Percentiles rank a stretch among this genome's conserved stretches.
Evolutionary conservation across 768 basidiomycete genomes (phyloP).

Genomic region (Russula abietina): DNA sequence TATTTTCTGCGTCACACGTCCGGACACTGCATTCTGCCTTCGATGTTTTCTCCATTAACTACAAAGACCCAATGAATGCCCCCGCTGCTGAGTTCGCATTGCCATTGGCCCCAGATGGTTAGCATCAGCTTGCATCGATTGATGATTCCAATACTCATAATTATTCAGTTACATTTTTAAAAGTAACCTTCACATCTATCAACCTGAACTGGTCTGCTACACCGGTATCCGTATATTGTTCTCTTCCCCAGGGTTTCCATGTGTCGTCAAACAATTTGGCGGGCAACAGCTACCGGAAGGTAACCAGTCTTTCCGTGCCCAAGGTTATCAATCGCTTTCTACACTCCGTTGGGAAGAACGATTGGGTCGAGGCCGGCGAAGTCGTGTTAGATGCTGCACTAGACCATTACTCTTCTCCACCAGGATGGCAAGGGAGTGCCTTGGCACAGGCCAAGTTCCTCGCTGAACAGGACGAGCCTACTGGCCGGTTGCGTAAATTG

Average conservation of each 20-base stretch:
- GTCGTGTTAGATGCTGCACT: slow-evolving; percentile 48
- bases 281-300: slow-evolving; percentile 57
- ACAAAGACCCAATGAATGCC: slow-evolving; percentile 69
- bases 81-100: slow-evolving; percentile 65
- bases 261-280: slow-evolving; percentile 73
- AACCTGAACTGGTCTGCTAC: slow-evolving; percentile 53
- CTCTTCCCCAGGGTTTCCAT: slow-evolving; percentile 52
- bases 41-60: slow-evolving; percentile 61
- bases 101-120: slow-evolving; percentile 72
- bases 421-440: slow-evolving; percentile 47
- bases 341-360: slow-evolving; percentile 35
- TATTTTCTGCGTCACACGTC: slow-evolving; percentile 50
- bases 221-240: slow-evolving; percentile 48
- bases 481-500: slow-evolving; percentile 55
- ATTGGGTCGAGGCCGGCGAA: slow-evolving; percentile 66
- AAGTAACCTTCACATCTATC: slow-evolving; percentile 49
- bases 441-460: slow-evolving; percentile 60
- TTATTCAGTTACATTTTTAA: slow-evolving; percentile 74
- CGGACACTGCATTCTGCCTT: slow-evolving; percentile 47
- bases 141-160: neutral
- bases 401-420: slow-evolving; percentile 65
- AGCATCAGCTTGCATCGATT: slow-evolving; percentile 25
- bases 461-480: slow-evolving; percentile 59
- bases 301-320: slow-evolving; percentile 56
- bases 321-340: slow-evolving; percentile 45